phyloP scores from a whole-genome alignment of 495 filamentous ascomycete genomes.

The Penicillium canariense region DNA sequence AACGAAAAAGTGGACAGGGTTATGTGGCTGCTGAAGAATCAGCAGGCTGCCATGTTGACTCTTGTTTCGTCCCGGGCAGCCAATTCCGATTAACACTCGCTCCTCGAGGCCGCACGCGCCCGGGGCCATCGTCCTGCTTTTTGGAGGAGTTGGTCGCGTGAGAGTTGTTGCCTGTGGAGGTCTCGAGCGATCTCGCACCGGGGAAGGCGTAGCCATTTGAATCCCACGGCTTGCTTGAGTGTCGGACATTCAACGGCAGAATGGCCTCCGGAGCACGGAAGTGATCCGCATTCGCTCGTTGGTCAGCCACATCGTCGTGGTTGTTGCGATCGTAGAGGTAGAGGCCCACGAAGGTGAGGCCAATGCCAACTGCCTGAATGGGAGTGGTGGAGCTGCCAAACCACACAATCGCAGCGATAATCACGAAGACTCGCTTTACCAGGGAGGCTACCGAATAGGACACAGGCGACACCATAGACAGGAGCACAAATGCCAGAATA shows the following conservation, averaged over 20 bases:
- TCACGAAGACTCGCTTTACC: constrained; percentile 96
- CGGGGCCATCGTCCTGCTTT: constrained; percentile 57
- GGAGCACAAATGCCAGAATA: constrained; percentile 87
- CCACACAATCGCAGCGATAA: constrained; percentile 92
- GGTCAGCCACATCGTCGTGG: constrained; percentile 80
- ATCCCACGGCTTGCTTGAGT: constrained; percentile 34
- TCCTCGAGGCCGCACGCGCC: constrained; percentile 51
- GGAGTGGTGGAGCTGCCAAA: constrained; percentile 84
- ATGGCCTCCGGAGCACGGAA: constrained; percentile 60
- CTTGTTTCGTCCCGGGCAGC: constrained; percentile 74
- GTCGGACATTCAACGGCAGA: constrained; percentile 61
- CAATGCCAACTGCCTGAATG: constrained; percentile 81
- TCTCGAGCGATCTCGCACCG: constrained; percentile 25
- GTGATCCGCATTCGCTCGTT: constrained; percentile 56
- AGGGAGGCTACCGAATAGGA: constrained; percentile 95
- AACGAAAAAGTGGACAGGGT: neutral
- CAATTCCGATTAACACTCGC: constrained; percentile 57
- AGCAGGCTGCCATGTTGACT: constrained; percentile 72
- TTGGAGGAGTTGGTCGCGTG: constrained; percentile 49
- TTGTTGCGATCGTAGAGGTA: constrained; percentile 95
- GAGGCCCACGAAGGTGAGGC: constrained; percentile 84
- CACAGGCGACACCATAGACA: constrained; percentile 90
- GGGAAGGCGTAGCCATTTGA: constrained; percentile 44
- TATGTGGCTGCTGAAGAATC: constrained; percentile 36
- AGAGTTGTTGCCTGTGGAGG: constrained; percentile 21